A percentile compares a stretch with the other conserved stretches of the same genome.
Conservation (phyloP, 768 basidiomycete species). For the Jaapia argillacea region DNA sequence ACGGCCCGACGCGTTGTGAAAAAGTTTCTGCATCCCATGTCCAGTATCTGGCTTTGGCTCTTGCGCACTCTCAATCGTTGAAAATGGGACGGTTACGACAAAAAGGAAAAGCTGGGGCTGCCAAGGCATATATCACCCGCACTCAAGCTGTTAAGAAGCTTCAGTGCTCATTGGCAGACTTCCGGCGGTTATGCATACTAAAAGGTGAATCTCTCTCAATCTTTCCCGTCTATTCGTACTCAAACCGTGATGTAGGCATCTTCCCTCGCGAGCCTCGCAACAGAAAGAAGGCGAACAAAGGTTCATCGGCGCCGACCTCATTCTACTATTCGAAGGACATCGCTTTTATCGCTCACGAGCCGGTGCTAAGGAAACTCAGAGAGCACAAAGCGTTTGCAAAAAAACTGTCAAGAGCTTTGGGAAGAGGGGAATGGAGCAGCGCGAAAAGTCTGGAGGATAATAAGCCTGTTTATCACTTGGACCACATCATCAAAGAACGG, state of each 20-base stretch:
- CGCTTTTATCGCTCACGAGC: slow-evolving; percentile 93
- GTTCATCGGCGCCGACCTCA: slow-evolving; percentile 91
- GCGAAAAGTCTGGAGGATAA: slow-evolving; percentile 92
- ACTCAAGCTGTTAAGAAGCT: slow-evolving; percentile 89
- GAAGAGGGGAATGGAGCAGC: slow-evolving; percentile 88
- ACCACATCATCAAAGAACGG: slow-evolving; percentile 98
- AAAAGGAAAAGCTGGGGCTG: slow-evolving; percentile 87
- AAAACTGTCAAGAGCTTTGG: slow-evolving; percentile 87
- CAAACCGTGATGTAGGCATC: slow-evolving; percentile 54
- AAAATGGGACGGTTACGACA: slow-evolving; percentile 68
- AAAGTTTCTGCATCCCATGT: no score
- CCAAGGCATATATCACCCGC: slow-evolving; percentile 86
- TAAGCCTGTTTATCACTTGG: slow-evolving; percentile 83
- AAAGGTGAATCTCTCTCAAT: slow-evolving; percentile 85
- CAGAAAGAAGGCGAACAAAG: slow-evolving; percentile 93
- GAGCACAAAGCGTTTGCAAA: slow-evolving; percentile 99
- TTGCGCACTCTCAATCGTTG: neutral
- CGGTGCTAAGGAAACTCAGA: slow-evolving; percentile 83
- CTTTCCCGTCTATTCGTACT: slow-evolving; percentile 1
- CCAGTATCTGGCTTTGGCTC: no score
- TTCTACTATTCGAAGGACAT: slow-evolving; percentile 99
- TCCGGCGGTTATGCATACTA: slow-evolving; percentile 91
- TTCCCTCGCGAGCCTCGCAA: slow-evolving; percentile 93
- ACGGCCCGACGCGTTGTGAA: slow-evolving; percentile 1
- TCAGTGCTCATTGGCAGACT: slow-evolving; percentile 94